Conservation (phyloP, 1,139 yeast species). For the Protomyces inundatus region DNA sequence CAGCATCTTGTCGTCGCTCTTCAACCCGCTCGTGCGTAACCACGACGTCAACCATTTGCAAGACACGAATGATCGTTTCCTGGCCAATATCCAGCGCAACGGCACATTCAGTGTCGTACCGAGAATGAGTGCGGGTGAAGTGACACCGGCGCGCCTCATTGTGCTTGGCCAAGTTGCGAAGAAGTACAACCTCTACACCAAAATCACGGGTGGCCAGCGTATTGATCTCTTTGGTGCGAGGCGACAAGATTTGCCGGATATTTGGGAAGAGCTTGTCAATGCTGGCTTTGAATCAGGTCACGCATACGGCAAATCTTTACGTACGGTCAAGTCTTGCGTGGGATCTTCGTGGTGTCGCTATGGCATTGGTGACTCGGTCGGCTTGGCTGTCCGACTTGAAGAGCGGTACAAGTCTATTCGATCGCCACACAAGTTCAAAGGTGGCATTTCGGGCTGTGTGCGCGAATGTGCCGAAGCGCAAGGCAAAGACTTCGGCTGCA, state of each 20-base stretch:
- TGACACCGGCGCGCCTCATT: slow-evolving; percentile 40
- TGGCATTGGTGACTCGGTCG: slow-evolving; percentile 42
- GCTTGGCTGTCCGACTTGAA: slow-evolving; percentile 39
- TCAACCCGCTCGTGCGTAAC: slow-evolving; percentile 37
- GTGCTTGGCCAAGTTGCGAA: slow-evolving; percentile 38
- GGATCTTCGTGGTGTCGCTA: slow-evolving; percentile 42
- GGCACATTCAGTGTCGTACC: slow-evolving; percentile 41
- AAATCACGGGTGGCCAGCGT: slow-evolving; percentile 41
- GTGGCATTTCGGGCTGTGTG: slow-evolving; percentile 41
- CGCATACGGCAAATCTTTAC: slow-evolving; percentile 40
- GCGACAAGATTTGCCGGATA: slow-evolving; percentile 38
- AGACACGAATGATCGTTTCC: slow-evolving; percentile 39
- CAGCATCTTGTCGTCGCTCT: slow-evolving; percentile 39
- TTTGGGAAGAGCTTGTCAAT: slow-evolving; percentile 38
- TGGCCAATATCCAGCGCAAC: slow-evolving; percentile 41
- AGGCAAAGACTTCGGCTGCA: slow-evolving; percentile 40
- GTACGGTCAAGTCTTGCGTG: slow-evolving; percentile 41
- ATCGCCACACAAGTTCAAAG: slow-evolving; percentile 41
- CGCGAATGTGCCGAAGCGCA: slow-evolving; percentile 42
- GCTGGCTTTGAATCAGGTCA: slow-evolving; percentile 41
- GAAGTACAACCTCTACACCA: slow-evolving; percentile 39
- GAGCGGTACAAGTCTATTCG: slow-evolving; percentile 41
- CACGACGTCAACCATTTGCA: slow-evolving; percentile 39
- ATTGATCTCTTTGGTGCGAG: slow-evolving; percentile 40
- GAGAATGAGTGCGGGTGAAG: slow-evolving; percentile 41